A percentile compares a stretch with the other conserved stretches of the same genome.
These are phyloP conservation scores for Seiridium cupressi DNA, from an alignment of 2,329 filamentous ascomycete genomes.

Conservation along the genomic window DNA sequence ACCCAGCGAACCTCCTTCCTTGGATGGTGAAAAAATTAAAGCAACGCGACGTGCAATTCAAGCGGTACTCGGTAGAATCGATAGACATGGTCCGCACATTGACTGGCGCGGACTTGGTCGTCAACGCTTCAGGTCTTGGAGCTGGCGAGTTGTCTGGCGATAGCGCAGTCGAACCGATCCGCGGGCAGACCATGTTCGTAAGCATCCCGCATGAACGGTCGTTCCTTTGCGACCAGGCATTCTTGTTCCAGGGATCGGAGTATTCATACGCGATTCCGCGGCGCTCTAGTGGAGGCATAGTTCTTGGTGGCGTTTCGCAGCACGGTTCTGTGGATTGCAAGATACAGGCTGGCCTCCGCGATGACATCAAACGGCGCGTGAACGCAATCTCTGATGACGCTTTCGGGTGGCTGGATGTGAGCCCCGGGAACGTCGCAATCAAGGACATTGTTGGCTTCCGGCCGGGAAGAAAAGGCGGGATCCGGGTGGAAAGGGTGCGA, in stretches of 20 bases:
- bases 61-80: neutral
- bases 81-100: neutral
- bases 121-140: neutral
- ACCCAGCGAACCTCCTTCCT: neutral
- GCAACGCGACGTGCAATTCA: neutral
- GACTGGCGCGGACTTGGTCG: neutral
- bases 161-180: neutral
- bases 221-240: neutral
- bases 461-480: neutral
- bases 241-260: neutral
- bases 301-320: neutral
- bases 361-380: neutral
- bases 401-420: neutral
- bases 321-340: neutral
- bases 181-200: neutral
- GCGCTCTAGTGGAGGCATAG: neutral
- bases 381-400: neutral
- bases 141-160: neutral
- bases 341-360: neutral
- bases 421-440: neutral
- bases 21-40: neutral
- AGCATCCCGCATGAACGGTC: neutral
- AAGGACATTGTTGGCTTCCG: neutral
- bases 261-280: neutral
- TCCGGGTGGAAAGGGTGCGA: neutral